phyloP scores from a whole-genome alignment of 306 rosid genomes.

The Ammopiptanthus mongolicus region DNA sequence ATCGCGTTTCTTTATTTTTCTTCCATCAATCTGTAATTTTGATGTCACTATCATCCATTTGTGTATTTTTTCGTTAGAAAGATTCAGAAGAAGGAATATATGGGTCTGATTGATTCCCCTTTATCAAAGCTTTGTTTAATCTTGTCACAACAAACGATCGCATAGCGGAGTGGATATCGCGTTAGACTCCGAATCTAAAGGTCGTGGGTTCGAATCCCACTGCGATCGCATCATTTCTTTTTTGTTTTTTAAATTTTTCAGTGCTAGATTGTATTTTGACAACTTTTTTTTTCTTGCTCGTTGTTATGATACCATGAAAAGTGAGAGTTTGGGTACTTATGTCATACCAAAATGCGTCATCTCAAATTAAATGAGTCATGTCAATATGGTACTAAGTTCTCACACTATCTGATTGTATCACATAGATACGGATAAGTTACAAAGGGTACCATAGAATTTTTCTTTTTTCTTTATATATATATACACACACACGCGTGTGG shows the following conservation, averaged over 20 bases:
- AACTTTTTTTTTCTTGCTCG: too few relatives aligned
- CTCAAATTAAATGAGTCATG: too few relatives aligned
- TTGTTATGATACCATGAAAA: too few relatives aligned
- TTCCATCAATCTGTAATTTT: too few relatives aligned
- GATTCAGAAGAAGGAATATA: not conserved
- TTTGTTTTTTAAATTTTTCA: not conserved
- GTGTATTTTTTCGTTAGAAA: not conserved
- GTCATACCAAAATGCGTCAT: too few relatives aligned
- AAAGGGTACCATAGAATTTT: too few relatives aligned
- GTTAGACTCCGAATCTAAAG: slow-evolving; percentile 85
- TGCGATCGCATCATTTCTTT: slow-evolving; percentile 35
- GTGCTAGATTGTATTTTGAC: not conserved
- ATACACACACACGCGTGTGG: too few relatives aligned
- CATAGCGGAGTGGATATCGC: slow-evolving; percentile 98
- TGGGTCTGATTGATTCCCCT: not conserved
- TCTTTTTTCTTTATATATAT: too few relatives aligned
- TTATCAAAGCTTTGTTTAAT: not conserved
- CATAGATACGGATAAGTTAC: too few relatives aligned
- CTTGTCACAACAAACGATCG: slow-evolving; percentile 13
- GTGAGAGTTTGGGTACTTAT: too few relatives aligned
- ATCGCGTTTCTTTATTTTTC: not conserved
- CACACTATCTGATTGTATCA: too few relatives aligned
- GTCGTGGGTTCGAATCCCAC: slow-evolving; percentile 86
- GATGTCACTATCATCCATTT: not conserved
- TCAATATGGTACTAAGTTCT: too few relatives aligned